Base-by-base conservation (phyloP, 2,329 filamentous ascomycete genomes). In the Fusarium veterinarium region DNA sequence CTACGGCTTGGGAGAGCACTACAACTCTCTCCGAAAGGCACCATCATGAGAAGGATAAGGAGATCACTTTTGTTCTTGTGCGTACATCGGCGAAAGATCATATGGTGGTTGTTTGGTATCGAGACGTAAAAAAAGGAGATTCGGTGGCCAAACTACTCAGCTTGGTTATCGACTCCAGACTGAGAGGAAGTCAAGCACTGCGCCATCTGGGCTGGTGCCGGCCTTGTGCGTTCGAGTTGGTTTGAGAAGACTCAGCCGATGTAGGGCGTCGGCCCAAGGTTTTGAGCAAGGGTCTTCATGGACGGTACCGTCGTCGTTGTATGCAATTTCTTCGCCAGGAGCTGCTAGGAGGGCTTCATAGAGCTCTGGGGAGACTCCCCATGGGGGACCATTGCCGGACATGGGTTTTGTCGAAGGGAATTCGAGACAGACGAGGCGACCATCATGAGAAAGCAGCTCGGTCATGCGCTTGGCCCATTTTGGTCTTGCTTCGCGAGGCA, bases 1-100 rank as follows among this genome's bases (percentile, higher is more conserved):
- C 53, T 98, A 97, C 81, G 95, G 95, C 3, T 85, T 99, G 55
- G 96, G 96, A 17, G 96, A 98, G 84, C 96, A 99, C 83, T 99
- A 99, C 83, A 99, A 99, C 80, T 97, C 95, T 59, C 83, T 99
- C 80, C 82, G 89, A 75, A 88, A 85, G 78, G 78, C 77, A 73
- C 72, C 76, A 74, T 77, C 69, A 75, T 56, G 60, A 46, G 64
- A 61, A n/a, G 31, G 38, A 61, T 35, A 64, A 67, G 60, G 60
- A 51, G 56, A 72, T 73, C 64, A 69, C 74, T 70, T 71, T 70
- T 76, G 35, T 74, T 60, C 64, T 68, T 67, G 65, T 75, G 71
- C 64, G 59, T 72, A 64, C 65, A 64, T 62, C 56, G 45, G 64
- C 68, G 64, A 72, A 61, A 56, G 55, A 69, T 69, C 65, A 77